Base-by-base conservation (phyloP, 2,329 filamentous ascomycete species). In the Tolypocladium cylindrosporum region DNA sequence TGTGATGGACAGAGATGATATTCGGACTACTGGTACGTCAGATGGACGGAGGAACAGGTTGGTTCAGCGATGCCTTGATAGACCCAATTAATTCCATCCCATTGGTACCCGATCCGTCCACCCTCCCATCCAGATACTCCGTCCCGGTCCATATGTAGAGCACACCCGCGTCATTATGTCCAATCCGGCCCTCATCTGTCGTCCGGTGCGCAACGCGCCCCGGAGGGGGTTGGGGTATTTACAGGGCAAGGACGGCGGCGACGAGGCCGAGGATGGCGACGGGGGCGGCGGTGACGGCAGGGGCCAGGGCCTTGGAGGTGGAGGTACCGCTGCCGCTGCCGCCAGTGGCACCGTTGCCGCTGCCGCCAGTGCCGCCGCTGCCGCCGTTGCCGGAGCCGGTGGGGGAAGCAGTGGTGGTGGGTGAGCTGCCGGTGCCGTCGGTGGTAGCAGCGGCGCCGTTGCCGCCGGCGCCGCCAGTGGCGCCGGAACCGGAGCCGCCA, bases 211-310 rank as follows among this genome's bases (percentile, higher is more conserved):
- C 27, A 51, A 51, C 31, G 31, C 48, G 31, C 21, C 48, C 31
- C 48, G 19, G 21, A 21, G 48, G n/a, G 48, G 19, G n/a, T 36
- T 31, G 34, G 48, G 48, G 31, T 51, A 36, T 51, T 75, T 79
- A 84, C 66, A 83, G 66, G 64, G 77, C 77, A 57, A 82, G 62
- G 61, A 82, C 63, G 58, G 79, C 80, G 62, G 75, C 80, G 31
- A 78, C 31, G 58, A 81, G 69, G 62, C 78, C 80, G 57, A 80
- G 60, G 21, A 82, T 55, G 41, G 76, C 76, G 27, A 73, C 74
- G 31, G 77, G 74, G 42, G 57, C 63, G 43, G 60, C 58, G 41
- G 58, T 59, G 3, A 60, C 27, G 41, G 57, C 59, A 31, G 65
- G 52, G 50, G 62, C 63, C 27, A 60, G 58, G 58, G 60, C 59